Conservation (phyloP, 2,329 filamentous ascomycete genomes). For the Colletotrichum noveboracense region DNA sequence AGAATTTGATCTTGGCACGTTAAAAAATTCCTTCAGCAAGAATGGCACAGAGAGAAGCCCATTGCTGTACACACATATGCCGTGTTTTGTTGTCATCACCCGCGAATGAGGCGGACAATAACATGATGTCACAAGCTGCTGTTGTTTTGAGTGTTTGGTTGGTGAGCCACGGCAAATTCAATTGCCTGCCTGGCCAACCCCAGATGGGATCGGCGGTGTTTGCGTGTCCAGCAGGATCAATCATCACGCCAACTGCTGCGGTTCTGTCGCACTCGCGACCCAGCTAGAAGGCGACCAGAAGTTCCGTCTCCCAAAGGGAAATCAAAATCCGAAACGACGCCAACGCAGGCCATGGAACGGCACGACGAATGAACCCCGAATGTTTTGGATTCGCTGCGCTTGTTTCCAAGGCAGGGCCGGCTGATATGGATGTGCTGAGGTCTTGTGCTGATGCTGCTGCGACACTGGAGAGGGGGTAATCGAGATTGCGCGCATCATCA, state of each 20-base stretch:
- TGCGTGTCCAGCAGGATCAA: background rate
- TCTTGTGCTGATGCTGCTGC: background rate
- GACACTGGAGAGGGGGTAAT: background rate
- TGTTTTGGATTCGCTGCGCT: background rate
- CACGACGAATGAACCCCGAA: background rate
- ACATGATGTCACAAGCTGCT: background rate
- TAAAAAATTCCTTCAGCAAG: constrained; percentile 61
- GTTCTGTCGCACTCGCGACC: background rate
- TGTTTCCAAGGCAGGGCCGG: background rate
- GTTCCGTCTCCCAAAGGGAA: background rate
- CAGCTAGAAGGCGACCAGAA: background rate
- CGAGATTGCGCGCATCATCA: constrained; percentile 5
- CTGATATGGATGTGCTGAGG: background rate
- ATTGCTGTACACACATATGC: constrained; percentile 67
- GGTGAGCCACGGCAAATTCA: background rate
- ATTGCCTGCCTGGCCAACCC: background rate
- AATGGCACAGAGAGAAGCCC: constrained; percentile 54
- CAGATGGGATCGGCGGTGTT: background rate
- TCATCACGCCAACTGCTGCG: background rate
- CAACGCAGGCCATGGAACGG: background rate
- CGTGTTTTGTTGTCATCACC: constrained; percentile 31
- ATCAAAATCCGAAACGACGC: background rate
- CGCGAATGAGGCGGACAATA: background rate
- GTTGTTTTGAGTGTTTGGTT: background rate
- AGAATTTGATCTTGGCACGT: constrained; percentile 58